Evolutionary conservation across 257 asterid genomes (phyloP), one percentile per base, ranked within the genome.

Genomic region (Solanum lignicaule): DNA sequence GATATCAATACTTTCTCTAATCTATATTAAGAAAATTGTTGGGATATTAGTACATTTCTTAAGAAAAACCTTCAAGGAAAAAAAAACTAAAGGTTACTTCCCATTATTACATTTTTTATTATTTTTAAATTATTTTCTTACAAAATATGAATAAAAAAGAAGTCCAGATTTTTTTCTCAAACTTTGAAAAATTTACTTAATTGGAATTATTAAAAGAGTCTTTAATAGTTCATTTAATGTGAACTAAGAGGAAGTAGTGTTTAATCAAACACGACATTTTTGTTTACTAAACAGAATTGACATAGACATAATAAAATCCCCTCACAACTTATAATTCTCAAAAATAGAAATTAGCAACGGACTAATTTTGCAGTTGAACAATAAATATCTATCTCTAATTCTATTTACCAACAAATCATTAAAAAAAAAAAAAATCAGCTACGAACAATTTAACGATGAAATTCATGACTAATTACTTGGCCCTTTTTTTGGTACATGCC

Each of bases 401-500:
- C 0, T 72, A 72, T 72, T 33, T 33, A 58, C 7, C 2, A 18
- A 72, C 11, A 4, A 9, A 72, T 20, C 14, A 13, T 43, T 10
- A 41, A 38, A 29, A 29, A 29, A 29, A 29, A 29, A 29, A 29
- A 29, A 29, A 29, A 29, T 29, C 31, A 29, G 31, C 31, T 29
- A 29, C 31, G 31, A 29, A 7, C 9, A 43, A 43, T 43, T 43
- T 43, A 43, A 43, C 52, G 52, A 43, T 6, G 36, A 68, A 68
- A 14, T 6, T 13, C 38, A 6, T 29, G 18, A 69, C 23, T 69
- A 66, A 27, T 60, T n/a, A 78, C 88, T 76, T 88, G 93, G 98
- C 99, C 96, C 94, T 88, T 94, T 93, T 95, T n/a, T n/a, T 39
- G 87, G 89, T 88, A 95, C 99, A 95, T 96, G 89, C 94, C 96